These are phyloP conservation scores for Lagenidium sp. DNA, from an alignment of 352 stramenopile species.

Conservation along the genomic window DNA sequence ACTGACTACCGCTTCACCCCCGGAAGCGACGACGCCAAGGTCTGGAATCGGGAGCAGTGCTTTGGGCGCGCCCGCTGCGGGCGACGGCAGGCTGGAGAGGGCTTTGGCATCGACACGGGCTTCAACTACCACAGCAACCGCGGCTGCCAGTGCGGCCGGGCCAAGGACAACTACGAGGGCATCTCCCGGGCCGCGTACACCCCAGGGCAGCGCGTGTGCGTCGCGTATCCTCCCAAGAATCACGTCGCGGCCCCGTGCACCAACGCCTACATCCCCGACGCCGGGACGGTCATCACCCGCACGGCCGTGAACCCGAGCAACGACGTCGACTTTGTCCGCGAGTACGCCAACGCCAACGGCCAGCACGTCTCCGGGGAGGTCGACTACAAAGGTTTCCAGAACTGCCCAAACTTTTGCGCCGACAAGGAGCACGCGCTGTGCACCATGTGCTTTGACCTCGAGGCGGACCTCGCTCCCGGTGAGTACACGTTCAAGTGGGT, in stretches of 20 bases:
- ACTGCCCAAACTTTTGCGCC: slow-evolving; percentile 29
- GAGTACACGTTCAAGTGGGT: slow-evolving; percentile 29
- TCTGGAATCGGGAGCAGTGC: slow-evolving; percentile 17
- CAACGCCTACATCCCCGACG: slow-evolving; percentile 21
- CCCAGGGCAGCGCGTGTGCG: slow-evolving; percentile 23
- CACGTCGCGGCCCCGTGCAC: slow-evolving; percentile 22
- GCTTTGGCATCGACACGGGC: slow-evolving; percentile 21
- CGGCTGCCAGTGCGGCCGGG: slow-evolving; percentile 16
- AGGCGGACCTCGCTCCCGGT: slow-evolving; percentile 20
- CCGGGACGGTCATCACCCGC: slow-evolving; percentile 16
- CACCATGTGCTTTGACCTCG: slow-evolving; percentile 35
- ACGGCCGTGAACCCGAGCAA: slow-evolving; percentile 2
- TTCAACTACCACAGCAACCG: slow-evolving; percentile 14
- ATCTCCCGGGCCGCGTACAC: slow-evolving; percentile 16
- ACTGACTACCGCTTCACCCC: slow-evolving; percentile 20
- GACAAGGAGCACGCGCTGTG: slow-evolving; percentile 21
- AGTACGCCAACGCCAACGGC: slow-evolving; percentile 18
- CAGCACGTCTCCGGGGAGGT: slow-evolving; percentile 14
- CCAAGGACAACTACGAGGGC: slow-evolving; percentile 8
- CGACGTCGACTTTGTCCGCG: slow-evolving; percentile 8
- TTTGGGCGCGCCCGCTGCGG: slow-evolving; percentile 18
- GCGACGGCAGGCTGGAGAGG: slow-evolving; percentile 6
- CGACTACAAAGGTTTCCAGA: slow-evolving; percentile 33
- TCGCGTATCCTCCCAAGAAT: slow-evolving; percentile 35
- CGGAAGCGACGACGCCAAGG: slow-evolving; percentile 5